These are phyloP conservation scores for Coniochaeta hoffmannii DNA, from an alignment of 2,329 filamentous ascomycete genomes.

Conservation along the genomic window DNA sequence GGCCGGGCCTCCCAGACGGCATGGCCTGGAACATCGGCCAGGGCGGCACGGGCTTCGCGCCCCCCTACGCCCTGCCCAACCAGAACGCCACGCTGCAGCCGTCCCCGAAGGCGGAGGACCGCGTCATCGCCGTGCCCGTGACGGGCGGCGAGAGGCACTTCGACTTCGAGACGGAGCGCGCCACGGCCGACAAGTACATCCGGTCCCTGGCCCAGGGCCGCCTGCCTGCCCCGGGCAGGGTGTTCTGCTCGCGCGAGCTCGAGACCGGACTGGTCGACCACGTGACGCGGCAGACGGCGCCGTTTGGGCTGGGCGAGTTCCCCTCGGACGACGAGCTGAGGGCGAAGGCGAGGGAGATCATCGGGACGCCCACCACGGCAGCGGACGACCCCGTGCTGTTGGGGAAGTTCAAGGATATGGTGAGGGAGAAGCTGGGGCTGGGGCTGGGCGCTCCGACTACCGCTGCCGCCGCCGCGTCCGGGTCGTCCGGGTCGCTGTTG, in stretches of 20 bases:
- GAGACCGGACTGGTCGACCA: slow-evolving; percentile 45
- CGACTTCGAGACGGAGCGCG: slow-evolving; percentile 33
- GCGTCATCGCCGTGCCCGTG: background rate
- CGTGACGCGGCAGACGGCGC: slow-evolving; percentile 31
- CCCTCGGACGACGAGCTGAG: slow-evolving; percentile 41
- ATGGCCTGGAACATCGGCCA: slow-evolving; percentile 38
- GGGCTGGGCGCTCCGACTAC: background rate
- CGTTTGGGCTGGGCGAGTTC: slow-evolving; percentile 26
- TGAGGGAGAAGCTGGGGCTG: slow-evolving; percentile 23
- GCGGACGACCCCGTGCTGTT: slow-evolving; percentile 47
- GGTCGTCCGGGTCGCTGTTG: too few species aligned
- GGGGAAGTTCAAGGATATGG: slow-evolving; percentile 43
- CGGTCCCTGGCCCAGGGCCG: slow-evolving; percentile 30
- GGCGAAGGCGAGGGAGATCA: slow-evolving; percentile 38
- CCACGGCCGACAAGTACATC: slow-evolving; percentile 41
- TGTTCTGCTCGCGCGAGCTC: slow-evolving; percentile 53
- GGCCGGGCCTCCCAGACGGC: slow-evolving; percentile 39
- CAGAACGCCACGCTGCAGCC: slow-evolving; percentile 31
- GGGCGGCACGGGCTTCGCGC: slow-evolving; percentile 47
- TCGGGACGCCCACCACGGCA: slow-evolving; percentile 37
- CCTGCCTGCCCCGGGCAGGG: slow-evolving; percentile 36
- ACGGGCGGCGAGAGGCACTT: slow-evolving; percentile 22
- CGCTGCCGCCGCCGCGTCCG: background rate
- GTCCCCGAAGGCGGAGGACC: slow-evolving; percentile 13
- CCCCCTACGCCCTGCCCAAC: slow-evolving; percentile 44